Percentiles rank a stretch among this genome's conserved stretches.
Evolutionary conservation across 1,284 basidiomycete species (phyloP).

Genomic region (Volvariella surrecta): DNA sequence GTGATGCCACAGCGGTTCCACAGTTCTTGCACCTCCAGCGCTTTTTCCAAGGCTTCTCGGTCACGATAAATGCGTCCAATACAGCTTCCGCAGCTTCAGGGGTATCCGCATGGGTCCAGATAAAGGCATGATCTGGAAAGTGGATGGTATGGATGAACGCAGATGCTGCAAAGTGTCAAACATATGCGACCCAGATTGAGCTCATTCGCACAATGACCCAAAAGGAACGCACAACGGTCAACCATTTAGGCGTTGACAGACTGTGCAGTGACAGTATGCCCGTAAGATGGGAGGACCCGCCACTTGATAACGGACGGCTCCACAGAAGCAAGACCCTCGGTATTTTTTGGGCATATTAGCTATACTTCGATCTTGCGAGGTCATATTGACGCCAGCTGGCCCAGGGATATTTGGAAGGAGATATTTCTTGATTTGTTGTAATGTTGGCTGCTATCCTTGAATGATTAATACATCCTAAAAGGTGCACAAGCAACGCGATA

Average conservation of each 20-base stretch:
- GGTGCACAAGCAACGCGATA: no score
- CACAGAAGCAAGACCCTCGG: constrained; percentile 47
- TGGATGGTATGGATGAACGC: constrained; percentile 57
- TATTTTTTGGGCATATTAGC: constrained; percentile 4
- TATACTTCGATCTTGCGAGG: no score
- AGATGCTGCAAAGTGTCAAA: constrained; percentile 28
- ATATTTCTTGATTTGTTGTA: no score
- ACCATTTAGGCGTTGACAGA: constrained; percentile 52
- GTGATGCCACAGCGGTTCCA: constrained; percentile 40
- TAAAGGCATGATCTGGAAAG: constrained; percentile 36
- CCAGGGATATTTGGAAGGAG: no score
- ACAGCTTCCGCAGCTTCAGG: constrained; percentile 11
- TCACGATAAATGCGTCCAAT: constrained; percentile 37
- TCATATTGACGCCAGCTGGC: no score
- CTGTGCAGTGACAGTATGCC: constrained; percentile 58
- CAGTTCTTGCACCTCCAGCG: constrained; percentile 53
- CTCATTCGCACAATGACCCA: not conserved
- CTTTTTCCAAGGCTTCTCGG: constrained; percentile 43
- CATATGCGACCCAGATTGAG: constrained; percentile 1
- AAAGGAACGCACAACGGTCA: constrained; percentile 10
- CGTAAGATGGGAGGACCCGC: constrained; percentile 38
- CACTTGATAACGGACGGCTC: constrained; percentile 34
- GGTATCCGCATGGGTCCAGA: constrained; percentile 37
- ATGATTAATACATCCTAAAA: no score
- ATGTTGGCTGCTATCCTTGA: no score